Conservation (phyloP, 345 rosid genomes). For the Theobroma cacao region DNA sequence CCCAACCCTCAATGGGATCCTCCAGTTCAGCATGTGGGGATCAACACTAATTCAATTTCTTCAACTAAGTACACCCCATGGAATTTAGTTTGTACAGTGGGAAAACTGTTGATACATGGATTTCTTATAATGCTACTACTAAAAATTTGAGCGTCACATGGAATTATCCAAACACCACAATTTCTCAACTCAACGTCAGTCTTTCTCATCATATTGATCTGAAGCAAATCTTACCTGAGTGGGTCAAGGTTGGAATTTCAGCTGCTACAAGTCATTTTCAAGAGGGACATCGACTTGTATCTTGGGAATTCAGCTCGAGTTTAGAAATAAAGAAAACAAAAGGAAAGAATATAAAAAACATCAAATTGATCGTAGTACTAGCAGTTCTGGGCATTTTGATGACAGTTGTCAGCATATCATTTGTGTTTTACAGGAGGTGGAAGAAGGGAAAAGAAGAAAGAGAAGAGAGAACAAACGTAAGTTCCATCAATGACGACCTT, state of each 20-base stretch:
- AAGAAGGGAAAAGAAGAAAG: conserved; percentile 4
- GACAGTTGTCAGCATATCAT: neutral
- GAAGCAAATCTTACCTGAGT: conserved; percentile 23
- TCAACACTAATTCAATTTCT: conserved; percentile 33
- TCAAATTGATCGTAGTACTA: conserved; percentile 3
- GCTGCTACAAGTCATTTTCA: conserved; percentile 22
- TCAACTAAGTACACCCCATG: conserved; percentile 28
- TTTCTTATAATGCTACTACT: conserved; percentile 32
- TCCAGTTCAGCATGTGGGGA: conserved; percentile 32
- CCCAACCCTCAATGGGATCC: conserved; percentile 13
- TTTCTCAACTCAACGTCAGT: conserved; percentile 14
- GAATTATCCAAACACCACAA: conserved; percentile 17
- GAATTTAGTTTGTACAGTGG: conserved; percentile 36
- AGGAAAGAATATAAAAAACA: neutral
- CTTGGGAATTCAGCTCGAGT: conserved; percentile 42
- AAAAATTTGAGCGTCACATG: conserved; percentile 35
- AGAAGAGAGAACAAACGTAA: neutral
- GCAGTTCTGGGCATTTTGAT: conserved; percentile 17
- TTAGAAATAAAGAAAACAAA: conserved; percentile 31
- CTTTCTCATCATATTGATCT: conserved; percentile 32
- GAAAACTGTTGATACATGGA: conserved; percentile 24
- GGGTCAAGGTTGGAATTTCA: conserved; percentile 34
- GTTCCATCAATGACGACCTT: conserved; percentile 35
- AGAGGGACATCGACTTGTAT: conserved; percentile 19
- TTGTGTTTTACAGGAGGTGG: neutral